Conservation (phyloP, 805 yeast species). For the Lachancea cidri region DNA sequence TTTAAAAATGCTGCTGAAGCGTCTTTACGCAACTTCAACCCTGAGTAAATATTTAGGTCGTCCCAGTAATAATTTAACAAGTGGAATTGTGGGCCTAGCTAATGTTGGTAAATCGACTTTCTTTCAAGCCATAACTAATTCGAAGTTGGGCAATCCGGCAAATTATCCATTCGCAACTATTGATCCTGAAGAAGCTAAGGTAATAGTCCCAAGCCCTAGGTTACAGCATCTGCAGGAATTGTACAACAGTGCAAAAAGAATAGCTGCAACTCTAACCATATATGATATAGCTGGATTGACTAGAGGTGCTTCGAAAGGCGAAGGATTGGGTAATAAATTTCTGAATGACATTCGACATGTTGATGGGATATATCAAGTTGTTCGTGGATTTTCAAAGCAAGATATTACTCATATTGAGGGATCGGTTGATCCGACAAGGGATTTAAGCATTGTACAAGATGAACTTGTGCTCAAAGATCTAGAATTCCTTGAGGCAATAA, state of each 20-base stretch:
- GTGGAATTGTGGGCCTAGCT: slow-evolving; percentile 79
- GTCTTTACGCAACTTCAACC: slow-evolving; percentile 2
- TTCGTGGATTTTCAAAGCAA: slow-evolving; percentile 68
- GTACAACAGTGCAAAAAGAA: slow-evolving; percentile 56
- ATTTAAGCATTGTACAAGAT: slow-evolving; percentile 67
- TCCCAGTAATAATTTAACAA: slow-evolving; percentile 26
- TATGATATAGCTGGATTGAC: slow-evolving; percentile 82
- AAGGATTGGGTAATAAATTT: slow-evolving; percentile 79
- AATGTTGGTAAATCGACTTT: slow-evolving; percentile 78
- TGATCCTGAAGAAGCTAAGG: slow-evolving; percentile 74
- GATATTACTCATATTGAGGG: slow-evolving; percentile 73
- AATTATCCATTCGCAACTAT: slow-evolving; percentile 83
- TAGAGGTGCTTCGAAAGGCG: slow-evolving; percentile 78
- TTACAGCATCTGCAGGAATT: slow-evolving; percentile 49
- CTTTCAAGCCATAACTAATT: slow-evolving; percentile 74
- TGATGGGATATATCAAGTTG: slow-evolving; percentile 77
- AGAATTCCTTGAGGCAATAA: slow-evolving; percentile 56
- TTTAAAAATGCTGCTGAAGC: not conserved
- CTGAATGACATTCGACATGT: slow-evolving; percentile 72
- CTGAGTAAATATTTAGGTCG: slow-evolving; percentile 6
- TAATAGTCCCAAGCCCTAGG: slow-evolving; percentile 62
- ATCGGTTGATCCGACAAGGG: slow-evolving; percentile 69
- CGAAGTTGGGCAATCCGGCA: slow-evolving; percentile 66
- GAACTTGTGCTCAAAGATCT: slow-evolving; percentile 75
- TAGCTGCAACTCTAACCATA: slow-evolving; percentile 64